Evolutionary conservation across 2,329 filamentous ascomycete species (phyloP).

Genomic region (Monosporascus sp.): DNA sequence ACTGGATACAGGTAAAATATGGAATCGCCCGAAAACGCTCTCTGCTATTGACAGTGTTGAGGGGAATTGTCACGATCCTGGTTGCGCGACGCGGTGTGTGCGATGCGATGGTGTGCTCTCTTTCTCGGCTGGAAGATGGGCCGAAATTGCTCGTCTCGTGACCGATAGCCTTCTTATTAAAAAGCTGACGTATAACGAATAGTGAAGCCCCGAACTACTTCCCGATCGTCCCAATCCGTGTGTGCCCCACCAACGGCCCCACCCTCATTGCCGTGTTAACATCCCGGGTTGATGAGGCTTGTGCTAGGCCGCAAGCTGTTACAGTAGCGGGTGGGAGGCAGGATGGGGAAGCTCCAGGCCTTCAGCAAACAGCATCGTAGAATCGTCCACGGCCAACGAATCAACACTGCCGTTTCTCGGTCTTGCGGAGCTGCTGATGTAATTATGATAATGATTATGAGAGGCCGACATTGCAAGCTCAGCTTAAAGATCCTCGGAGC

Average conservation of each 20-base stretch:
- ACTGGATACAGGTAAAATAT: too few relatives aligned
- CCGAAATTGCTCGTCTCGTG: neutral
- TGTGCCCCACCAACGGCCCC: constrained; percentile 20
- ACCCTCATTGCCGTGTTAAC: constrained; percentile 22
- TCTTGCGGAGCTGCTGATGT: too few relatives aligned
- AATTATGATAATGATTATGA: too few relatives aligned
- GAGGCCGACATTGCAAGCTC: too few relatives aligned
- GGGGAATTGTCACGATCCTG: neutral
- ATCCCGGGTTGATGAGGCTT: constrained; percentile 15
- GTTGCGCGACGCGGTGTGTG: neutral
- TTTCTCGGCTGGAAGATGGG: neutral
- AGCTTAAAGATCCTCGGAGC: too few relatives aligned
- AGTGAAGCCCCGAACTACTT: constrained; percentile 9
- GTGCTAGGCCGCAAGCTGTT: neutral
- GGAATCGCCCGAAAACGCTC: too few relatives aligned
- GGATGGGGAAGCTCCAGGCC: neutral
- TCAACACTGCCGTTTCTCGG: too few relatives aligned
- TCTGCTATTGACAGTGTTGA: too few relatives aligned
- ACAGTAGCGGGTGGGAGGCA: neutral
- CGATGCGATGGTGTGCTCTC: neutral
- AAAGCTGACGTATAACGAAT: too few relatives aligned
- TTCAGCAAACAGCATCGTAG: too few relatives aligned
- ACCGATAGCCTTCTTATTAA: too few relatives aligned
- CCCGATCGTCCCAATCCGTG: constrained; percentile 27
- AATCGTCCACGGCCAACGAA: too few relatives aligned